Evolutionary conservation across 768 basidiomycete species (phyloP), one percentile per base, ranked within the genome.

Genomic region (Coprinopsis marcescibilis): DNA sequence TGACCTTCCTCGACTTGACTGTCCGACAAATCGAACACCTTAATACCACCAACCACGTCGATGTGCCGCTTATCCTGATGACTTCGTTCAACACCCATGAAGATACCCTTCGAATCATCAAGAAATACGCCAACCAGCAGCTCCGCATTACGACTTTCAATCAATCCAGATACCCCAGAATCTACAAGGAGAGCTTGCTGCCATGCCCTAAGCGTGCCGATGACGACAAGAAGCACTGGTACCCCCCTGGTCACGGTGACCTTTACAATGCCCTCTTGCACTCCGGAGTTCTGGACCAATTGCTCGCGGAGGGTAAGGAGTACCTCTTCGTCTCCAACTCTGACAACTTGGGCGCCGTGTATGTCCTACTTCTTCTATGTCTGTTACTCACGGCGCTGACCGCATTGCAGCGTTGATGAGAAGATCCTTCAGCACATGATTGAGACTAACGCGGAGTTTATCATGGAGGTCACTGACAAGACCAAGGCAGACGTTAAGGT

Each of bases 81-180:
- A 96, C 93, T 61, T 95, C 91, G 46, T 97, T 98, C 78, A 95
- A 95, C 75, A 97, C 94, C 15, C 89, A 93, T 64, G 90, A 96
- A 29, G 93, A 97, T 65, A 95, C 94, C 41, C 81, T 89, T 52
- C 86, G 89, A 55, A 90, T 96, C 76, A 91, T 94, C 68, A 91
- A 96, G 67, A 96, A 95, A 71, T 96, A 96, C 65, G 82, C 85
- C 42, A 89, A 92, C 71, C 92, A 94, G 71, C 89, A 93, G 61
- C 79, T 96, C 60, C 87, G 89, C 64, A 91, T 95, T 67, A 83
- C 84, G 43, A 84, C 82, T 49, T 93, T 94, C 75, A 90, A 89
- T 66, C 94, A 96, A 70, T 93, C 91, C 14, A 78, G 89, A 57
- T 96, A 92, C 68, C 95, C 94, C 23, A 84, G 91, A 59, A 91